A percentile compares a stretch with the other conserved stretches of the same genome.
Conservation (phyloP, 2,329 filamentous ascomycete species). For the Penicillium sp. region DNA sequence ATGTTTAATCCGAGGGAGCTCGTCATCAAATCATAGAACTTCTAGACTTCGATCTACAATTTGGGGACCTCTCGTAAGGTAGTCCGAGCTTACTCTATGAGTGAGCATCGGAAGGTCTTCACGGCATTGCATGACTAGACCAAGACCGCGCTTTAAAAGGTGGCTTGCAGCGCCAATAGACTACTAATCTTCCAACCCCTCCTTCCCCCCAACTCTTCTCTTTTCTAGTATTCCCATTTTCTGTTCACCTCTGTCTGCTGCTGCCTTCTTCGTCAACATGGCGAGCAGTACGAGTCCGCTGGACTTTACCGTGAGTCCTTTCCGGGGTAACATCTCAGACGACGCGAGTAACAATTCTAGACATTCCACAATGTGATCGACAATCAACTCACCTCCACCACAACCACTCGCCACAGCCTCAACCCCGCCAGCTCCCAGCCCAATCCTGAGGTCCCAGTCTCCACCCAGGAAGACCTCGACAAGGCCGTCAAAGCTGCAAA, state of each 20-base stretch:
- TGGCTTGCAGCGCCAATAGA: not conserved
- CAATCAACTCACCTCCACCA: conserved; percentile 51
- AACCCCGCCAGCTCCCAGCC: conserved; percentile 57
- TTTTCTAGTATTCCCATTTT: too few relatives aligned
- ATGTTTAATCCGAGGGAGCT: not conserved
- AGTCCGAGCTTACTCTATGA: not conserved
- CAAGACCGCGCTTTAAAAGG: not conserved
- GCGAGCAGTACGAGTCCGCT: not conserved
- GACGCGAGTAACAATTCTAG: conserved; percentile 16
- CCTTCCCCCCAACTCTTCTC: not conserved
- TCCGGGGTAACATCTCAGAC: too few relatives aligned
- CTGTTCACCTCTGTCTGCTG: not conserved
- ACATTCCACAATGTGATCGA: conserved; percentile 59
- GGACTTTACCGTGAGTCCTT: not conserved
- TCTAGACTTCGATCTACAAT: not conserved
- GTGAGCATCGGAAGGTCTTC: not conserved
- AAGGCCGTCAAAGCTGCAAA: conserved; percentile 54
- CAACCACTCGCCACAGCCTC: conserved; percentile 52
- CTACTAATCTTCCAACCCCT: too few relatives aligned
- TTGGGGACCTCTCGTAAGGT: not conserved
- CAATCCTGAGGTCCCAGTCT: conserved; percentile 57
- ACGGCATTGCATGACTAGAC: not conserved
- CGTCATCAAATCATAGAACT: not conserved
- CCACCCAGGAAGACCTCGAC: conserved; percentile 55
- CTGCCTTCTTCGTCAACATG: not conserved